A percentile compares a stretch with the other conserved stretches of the same genome.
These are phyloP conservation scores for Lentinula raphanica DNA, from an alignment of 768 basidiomycete genomes.

Conservation along the genomic window DNA sequence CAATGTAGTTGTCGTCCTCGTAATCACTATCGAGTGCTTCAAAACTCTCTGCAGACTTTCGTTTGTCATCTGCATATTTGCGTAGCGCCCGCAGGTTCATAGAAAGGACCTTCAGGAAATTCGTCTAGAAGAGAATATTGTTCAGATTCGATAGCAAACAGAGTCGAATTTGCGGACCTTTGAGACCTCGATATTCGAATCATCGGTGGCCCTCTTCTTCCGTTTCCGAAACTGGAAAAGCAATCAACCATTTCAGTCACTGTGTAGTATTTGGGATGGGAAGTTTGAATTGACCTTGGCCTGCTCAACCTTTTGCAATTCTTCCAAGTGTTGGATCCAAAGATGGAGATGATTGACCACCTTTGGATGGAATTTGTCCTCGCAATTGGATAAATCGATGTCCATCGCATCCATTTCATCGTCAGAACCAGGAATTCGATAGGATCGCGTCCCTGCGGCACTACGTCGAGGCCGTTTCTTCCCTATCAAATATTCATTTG, in stretches of 20 bases:
- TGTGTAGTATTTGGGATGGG: background rate
- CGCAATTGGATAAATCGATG: conserved; percentile 22
- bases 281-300: conserved; percentile 47
- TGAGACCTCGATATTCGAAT: conserved; percentile 43
- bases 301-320: conserved; percentile 60
- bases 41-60: conserved; percentile 20
- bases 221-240: conserved; percentile 55
- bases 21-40: background rate
- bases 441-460: conserved; percentile 43
- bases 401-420: conserved; percentile 46
- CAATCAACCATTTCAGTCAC: background rate
- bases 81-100: conserved; percentile 56
- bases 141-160: background rate
- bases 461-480: conserved; percentile 59
- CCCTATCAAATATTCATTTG: conserved; percentile 17
- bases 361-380: conserved; percentile 27
- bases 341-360: conserved; percentile 44
- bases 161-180: conserved; percentile 51
- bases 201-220: conserved; percentile 41
- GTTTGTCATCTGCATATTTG: conserved; percentile 50
- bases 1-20: conserved; percentile 4
- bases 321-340: conserved; percentile 65
- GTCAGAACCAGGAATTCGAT: conserved; percentile 65
- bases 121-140: conserved; percentile 38
- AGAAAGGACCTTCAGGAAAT: conserved; percentile 62